These are phyloP conservation scores for Rhododendron williamsianum DNA, from an alignment of 148 eudicot genomes.

Conservation along the genomic window DNA sequence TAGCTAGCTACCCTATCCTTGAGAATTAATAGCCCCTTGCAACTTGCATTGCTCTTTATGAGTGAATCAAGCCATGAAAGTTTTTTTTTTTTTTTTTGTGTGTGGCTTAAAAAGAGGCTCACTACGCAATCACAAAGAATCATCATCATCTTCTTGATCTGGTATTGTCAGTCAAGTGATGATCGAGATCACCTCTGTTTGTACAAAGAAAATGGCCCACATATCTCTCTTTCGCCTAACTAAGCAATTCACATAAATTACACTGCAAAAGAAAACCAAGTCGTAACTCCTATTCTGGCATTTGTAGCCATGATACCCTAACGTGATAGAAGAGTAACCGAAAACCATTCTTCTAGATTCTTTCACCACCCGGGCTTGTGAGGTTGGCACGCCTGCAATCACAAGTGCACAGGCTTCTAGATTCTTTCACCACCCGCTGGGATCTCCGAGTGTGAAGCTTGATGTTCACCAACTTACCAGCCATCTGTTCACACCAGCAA, in stretches of 20 bases:
- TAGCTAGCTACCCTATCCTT: too few species aligned
- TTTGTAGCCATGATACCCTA: not conserved
- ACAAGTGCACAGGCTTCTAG: conserved; percentile 74
- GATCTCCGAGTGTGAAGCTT: conserved; percentile 85
- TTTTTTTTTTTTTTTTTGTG: too few species aligned
- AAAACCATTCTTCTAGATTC: not conserved
- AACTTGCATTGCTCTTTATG: too few species aligned
- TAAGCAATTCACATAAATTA: not conserved
- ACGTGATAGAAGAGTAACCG: not conserved
- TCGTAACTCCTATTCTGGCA: not conserved
- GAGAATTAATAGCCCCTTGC: too few species aligned
- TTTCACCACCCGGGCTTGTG: conserved; percentile 20
- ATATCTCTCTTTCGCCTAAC: not conserved
- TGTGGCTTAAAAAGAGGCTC: too few species aligned
- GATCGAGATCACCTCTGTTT: not conserved
- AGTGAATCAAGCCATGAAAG: too few species aligned
- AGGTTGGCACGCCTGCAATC: conserved; percentile 61
- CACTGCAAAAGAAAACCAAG: not conserved
- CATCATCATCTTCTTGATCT: too few species aligned
- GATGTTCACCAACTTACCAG: conserved; percentile 87
- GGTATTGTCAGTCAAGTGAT: too few species aligned
- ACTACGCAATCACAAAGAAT: too few species aligned
- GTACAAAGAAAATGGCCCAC: not conserved
- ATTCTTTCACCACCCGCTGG: conserved; percentile 76
- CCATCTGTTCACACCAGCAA: conserved; percentile 48